These are phyloP conservation scores for Theileria parva DNA, from an alignment of 169 alveolate genomes.

Conservation along the genomic window DNA sequence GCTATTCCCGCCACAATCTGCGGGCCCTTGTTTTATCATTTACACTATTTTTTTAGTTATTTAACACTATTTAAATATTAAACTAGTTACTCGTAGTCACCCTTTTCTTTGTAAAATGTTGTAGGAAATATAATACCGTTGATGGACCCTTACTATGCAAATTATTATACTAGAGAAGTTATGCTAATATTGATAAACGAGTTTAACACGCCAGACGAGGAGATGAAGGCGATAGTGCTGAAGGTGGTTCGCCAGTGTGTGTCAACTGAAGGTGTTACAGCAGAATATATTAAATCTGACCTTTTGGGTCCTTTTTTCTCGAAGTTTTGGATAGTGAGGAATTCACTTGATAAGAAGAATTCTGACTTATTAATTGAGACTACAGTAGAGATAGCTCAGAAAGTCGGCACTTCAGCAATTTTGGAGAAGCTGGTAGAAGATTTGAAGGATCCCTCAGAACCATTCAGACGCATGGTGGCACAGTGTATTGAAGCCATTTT, in stretches of 20 bases:
- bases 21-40: conserved; percentile 68
- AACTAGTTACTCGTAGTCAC: neutral
- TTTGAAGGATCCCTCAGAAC: conserved; percentile 78
- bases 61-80: neutral
- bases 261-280: conserved; percentile 96
- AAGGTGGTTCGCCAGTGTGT: conserved; percentile 97
- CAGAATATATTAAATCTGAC: conserved; percentile 94
- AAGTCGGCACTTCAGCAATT: conserved; percentile 83
- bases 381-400: conserved; percentile 96
- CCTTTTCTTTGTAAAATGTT: neutral
- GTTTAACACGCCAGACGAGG: conserved; percentile 97
- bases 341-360: conserved; percentile 90
- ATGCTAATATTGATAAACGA: conserved; percentile 95
- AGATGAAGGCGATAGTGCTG: conserved; percentile 95
- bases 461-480: conserved; percentile 94
- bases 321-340: conserved; percentile 89
- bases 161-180: conserved; percentile 95
- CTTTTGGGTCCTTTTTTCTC: conserved; percentile 94
- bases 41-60: too few relatives aligned
- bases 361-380: conserved; percentile 94
- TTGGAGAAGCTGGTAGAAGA: conserved; percentile 65
- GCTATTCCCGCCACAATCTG: neutral
- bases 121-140: conserved; percentile 91
- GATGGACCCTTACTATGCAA: conserved; percentile 99
- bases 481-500: conserved; percentile 96